These are phyloP conservation scores for Globisporangium alternatum DNA, from an alignment of 352 stramenopile species.

Conservation along the genomic window DNA sequence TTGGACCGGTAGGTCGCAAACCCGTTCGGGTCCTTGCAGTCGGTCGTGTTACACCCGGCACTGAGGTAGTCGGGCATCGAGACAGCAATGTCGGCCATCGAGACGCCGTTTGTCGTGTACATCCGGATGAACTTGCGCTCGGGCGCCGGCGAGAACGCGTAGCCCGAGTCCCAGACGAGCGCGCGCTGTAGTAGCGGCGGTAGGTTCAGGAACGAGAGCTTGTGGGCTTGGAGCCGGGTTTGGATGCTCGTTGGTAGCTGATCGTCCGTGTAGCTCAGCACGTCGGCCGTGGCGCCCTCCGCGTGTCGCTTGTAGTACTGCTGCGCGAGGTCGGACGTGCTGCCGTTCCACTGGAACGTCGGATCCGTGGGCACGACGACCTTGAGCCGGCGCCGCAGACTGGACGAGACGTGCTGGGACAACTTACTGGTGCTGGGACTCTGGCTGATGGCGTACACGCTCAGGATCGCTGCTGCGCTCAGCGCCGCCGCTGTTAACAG, in stretches of 20 bases:
- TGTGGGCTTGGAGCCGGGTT: background rate
- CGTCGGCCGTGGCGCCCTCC: constrained; percentile 23
- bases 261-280: constrained; percentile 13
- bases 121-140: constrained; percentile 21
- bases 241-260: constrained; percentile 17
- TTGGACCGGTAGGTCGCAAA: constrained; percentile 12
- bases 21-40: constrained; percentile 26
- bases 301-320: constrained; percentile 12
- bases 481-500: background rate
- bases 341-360: constrained; percentile 26
- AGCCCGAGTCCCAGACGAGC: constrained; percentile 41
- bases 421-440: no score
- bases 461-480: background rate
- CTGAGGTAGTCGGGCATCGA: constrained; percentile 23
- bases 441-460: background rate
- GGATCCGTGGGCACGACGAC: constrained; percentile 16
- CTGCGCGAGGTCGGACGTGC: constrained; percentile 25
- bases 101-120: constrained; percentile 21
- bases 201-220: constrained; percentile 16
- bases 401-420: background rate
- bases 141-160: constrained; percentile 14
- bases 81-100: constrained; percentile 24
- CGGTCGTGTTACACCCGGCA: constrained; percentile 23
- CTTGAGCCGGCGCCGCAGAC: constrained; percentile 3
- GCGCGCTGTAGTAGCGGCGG: constrained; percentile 30